Conservation (phyloP, 495 filamentous ascomycete genomes). For the Penicillium egyptiacum region DNA sequence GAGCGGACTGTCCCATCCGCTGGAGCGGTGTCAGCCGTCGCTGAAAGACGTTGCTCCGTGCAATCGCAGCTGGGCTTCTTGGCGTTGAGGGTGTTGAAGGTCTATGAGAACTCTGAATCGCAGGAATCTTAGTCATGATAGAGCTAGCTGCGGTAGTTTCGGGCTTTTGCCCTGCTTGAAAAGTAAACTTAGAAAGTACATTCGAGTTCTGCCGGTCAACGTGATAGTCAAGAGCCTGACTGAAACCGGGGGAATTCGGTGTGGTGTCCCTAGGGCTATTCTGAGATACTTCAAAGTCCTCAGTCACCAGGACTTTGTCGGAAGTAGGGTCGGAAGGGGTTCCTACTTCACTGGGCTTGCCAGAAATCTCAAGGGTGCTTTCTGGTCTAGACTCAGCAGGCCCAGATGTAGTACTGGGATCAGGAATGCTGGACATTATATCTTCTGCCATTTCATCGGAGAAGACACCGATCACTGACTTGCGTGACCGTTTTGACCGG, state of each 20-base stretch:
- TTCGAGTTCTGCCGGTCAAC: conserved; percentile 39
- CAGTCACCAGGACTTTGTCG: neutral
- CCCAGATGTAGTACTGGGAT: conserved; percentile 27
- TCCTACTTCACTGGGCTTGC: neutral
- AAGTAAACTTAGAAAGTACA: conserved; percentile 38
- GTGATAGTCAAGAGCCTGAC: conserved; percentile 39
- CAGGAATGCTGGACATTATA: conserved; percentile 54
- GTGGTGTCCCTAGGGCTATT: conserved; percentile 2
- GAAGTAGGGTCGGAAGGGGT: neutral
- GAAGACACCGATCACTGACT: conserved; percentile 57
- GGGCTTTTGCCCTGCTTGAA: conserved; percentile 22
- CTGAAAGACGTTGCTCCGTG: conserved; percentile 21
- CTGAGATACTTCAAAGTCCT: neutral
- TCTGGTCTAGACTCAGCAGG: conserved; percentile 19
- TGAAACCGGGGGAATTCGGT: conserved; percentile 28
- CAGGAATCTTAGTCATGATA: conserved; percentile 15
- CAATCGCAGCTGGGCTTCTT: conserved; percentile 9
- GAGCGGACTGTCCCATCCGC: conserved; percentile 46
- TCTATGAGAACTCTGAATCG: conserved; percentile 13
- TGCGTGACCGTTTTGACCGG: conserved; percentile 48
- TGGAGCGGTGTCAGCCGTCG: conserved; percentile 48
- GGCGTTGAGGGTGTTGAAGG: conserved; percentile 9
- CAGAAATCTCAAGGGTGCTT: conserved; percentile 24
- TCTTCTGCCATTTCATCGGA: conserved; percentile 69
- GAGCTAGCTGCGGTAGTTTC: conserved; percentile 4